These are phyloP conservation scores for Fusarium pseudoanthophilum DNA, from an alignment of 2,329 filamentous ascomycete genomes.

Conservation along the genomic window DNA sequence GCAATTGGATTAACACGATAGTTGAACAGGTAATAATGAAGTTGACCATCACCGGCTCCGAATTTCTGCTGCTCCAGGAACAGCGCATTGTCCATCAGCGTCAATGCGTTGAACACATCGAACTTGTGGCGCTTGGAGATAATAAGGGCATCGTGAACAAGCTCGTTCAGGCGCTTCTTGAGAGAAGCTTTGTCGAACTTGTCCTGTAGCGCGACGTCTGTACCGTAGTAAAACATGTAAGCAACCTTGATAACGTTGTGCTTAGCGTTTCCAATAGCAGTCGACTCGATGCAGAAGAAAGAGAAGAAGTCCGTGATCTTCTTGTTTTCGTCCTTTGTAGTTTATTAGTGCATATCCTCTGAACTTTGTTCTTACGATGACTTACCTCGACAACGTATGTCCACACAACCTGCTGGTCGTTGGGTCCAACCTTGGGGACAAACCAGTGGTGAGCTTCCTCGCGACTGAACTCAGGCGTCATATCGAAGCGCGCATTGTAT, in stretches of 20 bases:
- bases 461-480: slow-evolving; percentile 82
- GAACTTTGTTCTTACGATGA: background rate
- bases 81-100: slow-evolving; percentile 90
- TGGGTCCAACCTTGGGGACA: slow-evolving; percentile 69
- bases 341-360: background rate
- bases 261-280: slow-evolving; percentile 83
- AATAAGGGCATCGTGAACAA: slow-evolving; percentile 88
- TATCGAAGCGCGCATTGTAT: slow-evolving; percentile 83
- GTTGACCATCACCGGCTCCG: slow-evolving; percentile 89
- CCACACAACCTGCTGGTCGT: slow-evolving; percentile 86
- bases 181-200: slow-evolving; percentile 67
- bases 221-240: slow-evolving; percentile 97
- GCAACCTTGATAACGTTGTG: slow-evolving; percentile 86
- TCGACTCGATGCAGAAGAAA: slow-evolving; percentile 95
- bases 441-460: slow-evolving; percentile 92
- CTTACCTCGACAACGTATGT: slow-evolving; percentile 86
- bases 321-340: slow-evolving; percentile 65
- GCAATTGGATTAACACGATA: slow-evolving; percentile 88
- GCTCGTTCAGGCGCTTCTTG: slow-evolving; percentile 80
- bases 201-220: slow-evolving; percentile 76
- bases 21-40: slow-evolving; percentile 98
- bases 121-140: slow-evolving; percentile 86
- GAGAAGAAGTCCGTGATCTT: slow-evolving; percentile 97
- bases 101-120: slow-evolving; percentile 96
- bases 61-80: slow-evolving; percentile 97